A percentile compares a stretch with the other conserved stretches of the same genome.
Conservation (phyloP, 805 yeast species). For the Kurtzmaniella cleridarum region DNA sequence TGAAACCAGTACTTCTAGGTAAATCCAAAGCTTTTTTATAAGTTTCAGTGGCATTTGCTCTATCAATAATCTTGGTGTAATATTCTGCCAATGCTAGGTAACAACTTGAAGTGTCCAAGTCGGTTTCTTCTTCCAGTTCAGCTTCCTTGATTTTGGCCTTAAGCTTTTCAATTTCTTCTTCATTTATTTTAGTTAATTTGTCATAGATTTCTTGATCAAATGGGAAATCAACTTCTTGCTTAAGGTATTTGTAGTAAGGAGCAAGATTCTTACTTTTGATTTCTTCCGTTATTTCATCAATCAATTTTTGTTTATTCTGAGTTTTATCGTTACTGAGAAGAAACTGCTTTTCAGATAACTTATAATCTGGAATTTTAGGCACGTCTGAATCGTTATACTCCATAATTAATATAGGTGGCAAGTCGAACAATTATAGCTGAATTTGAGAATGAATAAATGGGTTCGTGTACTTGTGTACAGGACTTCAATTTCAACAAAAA, state of each 20-base stretch:
- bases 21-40: slow-evolving; percentile 68
- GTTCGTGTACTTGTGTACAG: too few relatives aligned
- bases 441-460: too few relatives aligned
- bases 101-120: slow-evolving; percentile 69
- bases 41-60: slow-evolving; percentile 59
- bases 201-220: slow-evolving; percentile 61
- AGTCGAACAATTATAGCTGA: too few relatives aligned
- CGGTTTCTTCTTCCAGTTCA: slow-evolving; percentile 77
- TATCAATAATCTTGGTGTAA: slow-evolving; percentile 81
- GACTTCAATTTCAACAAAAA: too few relatives aligned
- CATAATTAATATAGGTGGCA: slow-evolving; percentile 10
- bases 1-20: slow-evolving; percentile 83
- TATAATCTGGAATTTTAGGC: slow-evolving; percentile 72
- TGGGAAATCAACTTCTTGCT: slow-evolving; percentile 29
- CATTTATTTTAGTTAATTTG: slow-evolving; percentile 47
- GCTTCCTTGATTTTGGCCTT: slow-evolving; percentile 49
- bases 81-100: slow-evolving; percentile 83
- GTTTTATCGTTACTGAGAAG: slow-evolving; percentile 31
- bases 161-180: slow-evolving; percentile 47
- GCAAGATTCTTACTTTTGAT: slow-evolving; percentile 65
- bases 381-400: slow-evolving; percentile 43
- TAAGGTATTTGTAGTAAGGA: slow-evolving; percentile 72
- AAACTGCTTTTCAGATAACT: slow-evolving; percentile 76
- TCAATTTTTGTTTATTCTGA: slow-evolving; percentile 37
- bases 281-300: slow-evolving; percentile 42